Conservation (phyloP, 2,329 filamentous ascomycete species). For the Penicillium sp. region DNA sequence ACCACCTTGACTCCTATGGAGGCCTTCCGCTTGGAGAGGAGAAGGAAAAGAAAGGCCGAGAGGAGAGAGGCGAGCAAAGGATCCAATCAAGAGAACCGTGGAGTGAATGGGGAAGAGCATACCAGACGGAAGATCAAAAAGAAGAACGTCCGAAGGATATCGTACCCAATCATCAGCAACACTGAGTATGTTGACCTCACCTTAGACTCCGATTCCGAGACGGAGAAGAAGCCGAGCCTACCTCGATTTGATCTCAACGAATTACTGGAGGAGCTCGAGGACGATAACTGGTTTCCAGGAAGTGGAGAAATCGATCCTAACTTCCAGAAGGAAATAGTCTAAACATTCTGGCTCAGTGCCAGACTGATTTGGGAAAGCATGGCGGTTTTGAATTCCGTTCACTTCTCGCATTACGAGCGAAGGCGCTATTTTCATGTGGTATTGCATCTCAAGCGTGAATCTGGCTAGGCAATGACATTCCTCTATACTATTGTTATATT, state of each 20-base stretch:
- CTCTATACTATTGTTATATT: too few species aligned
- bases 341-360: not conserved
- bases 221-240: not conserved
- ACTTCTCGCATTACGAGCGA: not conserved
- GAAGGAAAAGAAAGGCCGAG: not conserved
- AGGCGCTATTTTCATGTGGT: not conserved
- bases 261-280: constrained; percentile 25
- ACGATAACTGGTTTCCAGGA: constrained; percentile 42
- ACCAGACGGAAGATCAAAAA: constrained; percentile 1
- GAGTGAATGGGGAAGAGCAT: not conserved
- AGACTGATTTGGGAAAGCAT: not conserved
- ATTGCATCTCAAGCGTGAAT: not conserved
- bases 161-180: constrained; percentile 2
- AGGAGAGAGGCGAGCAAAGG: not conserved
- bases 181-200: constrained; percentile 7
- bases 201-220: not conserved
- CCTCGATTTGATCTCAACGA: constrained; percentile 1
- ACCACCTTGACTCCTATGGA: not conserved
- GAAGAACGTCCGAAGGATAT: not conserved
- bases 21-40: not conserved
- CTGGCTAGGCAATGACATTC: not conserved
- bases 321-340: constrained; percentile 17
- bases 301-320: constrained; percentile 33
- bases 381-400: not conserved
- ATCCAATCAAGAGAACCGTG: not conserved